These are phyloP conservation scores for Colletotrichum kahawae DNA, from an alignment of 2,329 filamentous ascomycete genomes.

Conservation along the genomic window DNA sequence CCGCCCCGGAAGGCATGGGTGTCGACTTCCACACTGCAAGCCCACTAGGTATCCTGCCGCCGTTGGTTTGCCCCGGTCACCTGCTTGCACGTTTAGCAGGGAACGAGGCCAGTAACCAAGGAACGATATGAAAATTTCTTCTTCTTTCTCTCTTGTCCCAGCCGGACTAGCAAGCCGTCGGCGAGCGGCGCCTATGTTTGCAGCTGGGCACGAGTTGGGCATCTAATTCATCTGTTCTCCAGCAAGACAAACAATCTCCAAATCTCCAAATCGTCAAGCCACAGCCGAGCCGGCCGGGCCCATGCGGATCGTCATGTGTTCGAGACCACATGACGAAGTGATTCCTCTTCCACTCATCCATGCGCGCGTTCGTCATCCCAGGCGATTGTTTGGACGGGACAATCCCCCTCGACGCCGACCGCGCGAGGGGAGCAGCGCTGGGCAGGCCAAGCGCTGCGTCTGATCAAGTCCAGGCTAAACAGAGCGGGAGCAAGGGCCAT, in stretches of 20 bases:
- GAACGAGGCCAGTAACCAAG: neutral
- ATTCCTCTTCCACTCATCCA: slow-evolving; percentile 5
- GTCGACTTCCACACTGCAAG: neutral
- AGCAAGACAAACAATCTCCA: neutral
- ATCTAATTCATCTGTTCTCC: neutral
- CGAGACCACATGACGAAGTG: slow-evolving; percentile 4
- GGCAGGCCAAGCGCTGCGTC: neutral
- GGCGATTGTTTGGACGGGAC: neutral
- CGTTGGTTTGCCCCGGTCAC: neutral
- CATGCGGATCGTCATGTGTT: slow-evolving; percentile 3
- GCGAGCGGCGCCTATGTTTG: neutral
- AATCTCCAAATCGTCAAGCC: neutral
- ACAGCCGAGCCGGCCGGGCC: neutral
- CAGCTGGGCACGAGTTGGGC: neutral
- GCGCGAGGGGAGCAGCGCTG: neutral
- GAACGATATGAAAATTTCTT: neutral
- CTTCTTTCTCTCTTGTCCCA: neutral
- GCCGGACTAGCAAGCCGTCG: neutral
- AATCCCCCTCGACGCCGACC: neutral
- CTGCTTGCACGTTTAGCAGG: neutral
- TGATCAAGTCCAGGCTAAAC: neutral
- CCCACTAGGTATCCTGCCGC: neutral
- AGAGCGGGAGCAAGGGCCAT: neutral
- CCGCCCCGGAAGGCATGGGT: neutral
- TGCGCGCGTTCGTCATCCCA: neutral